Base-by-base conservation (phyloP, 1,284 basidiomycete genomes). In the Boletus sp. region DNA sequence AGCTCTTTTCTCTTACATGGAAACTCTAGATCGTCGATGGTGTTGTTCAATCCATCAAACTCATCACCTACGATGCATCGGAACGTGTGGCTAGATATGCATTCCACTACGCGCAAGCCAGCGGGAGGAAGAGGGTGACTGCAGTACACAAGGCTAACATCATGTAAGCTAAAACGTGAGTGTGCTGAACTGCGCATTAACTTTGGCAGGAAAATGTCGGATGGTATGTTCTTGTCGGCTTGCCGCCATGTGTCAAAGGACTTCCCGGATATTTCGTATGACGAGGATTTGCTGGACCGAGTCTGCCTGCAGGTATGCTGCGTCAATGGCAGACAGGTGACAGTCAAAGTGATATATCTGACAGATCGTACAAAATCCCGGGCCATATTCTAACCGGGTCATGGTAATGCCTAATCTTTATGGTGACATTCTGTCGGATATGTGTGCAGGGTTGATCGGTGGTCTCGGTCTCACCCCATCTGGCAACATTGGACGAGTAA, bases 401-500 rank as follows among this genome's bases (percentile, higher is more conserved):
- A 99, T 99, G 97, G 97, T 99, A 69, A 99, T 99, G 97, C 97
- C 97, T 67, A 99, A 99, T 85, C 82, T 99, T 65, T 96, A 94
- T 74, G 95, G 93, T 77, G 97, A 98, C 78, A 99, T 99, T 76
- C 82, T 98, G 65, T 98, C 97, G 55, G 97, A 99, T 79, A 97
- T 99, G 91, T 98, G 97, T 68, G 97, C 97, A 65, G 97, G 97
- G 70, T 85, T 99, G 70, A 99, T 99, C 77, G 97, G 97, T 69
- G 97, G 97, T 72, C 85, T 99, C 67, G 97, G 97, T 68, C 84
- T 99, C 63, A 99, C 97, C 16, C 97, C 97, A 40, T 98, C 97
- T 52, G 97, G 97, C 53, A 99, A 99, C 84, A 98, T 98, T 78
- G 96, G 94, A 68, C 88, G 90, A 67, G 93, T 93, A 79, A 65